phyloP scores from a whole-genome alignment of 2,329 filamentous ascomycete genomes.

The Calonectria fujianensis region DNA sequence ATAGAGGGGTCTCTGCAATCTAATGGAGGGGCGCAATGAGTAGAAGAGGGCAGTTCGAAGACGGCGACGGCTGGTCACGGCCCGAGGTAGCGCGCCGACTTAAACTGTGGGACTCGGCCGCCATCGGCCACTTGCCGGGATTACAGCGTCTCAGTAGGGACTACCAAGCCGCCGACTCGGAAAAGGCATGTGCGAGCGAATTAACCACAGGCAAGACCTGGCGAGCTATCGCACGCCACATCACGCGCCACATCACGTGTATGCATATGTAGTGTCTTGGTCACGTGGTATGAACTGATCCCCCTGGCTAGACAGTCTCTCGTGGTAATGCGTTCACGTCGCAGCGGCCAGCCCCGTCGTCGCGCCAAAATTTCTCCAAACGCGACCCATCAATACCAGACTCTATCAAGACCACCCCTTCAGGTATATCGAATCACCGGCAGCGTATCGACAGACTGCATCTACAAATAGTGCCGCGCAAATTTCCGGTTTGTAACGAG shows the following conservation, averaged over 20 bases:
- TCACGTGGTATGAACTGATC: constrained; percentile 13
- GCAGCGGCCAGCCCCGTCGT: constrained; percentile 48
- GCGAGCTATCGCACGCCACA: neutral
- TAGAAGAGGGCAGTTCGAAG: constrained; percentile 36
- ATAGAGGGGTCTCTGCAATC: constrained; percentile 36
- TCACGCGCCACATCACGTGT: constrained; percentile 33
- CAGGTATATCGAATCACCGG: constrained; percentile 47
- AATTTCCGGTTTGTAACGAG: constrained; percentile 25
- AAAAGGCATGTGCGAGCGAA: constrained; percentile 40
- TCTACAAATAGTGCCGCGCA: constrained; percentile 33
- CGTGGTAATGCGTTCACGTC: constrained; percentile 30
- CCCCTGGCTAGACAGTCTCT: constrained; percentile 4
- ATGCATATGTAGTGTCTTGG: neutral
- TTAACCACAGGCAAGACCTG: constrained; percentile 2
- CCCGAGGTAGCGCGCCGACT: constrained; percentile 59
- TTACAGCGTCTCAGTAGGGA: constrained; percentile 46
- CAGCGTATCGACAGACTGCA: constrained; percentile 38
- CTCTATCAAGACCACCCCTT: constrained; percentile 55
- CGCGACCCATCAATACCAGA: constrained; percentile 55
- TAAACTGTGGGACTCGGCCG: constrained; percentile 46
- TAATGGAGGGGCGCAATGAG: constrained; percentile 30
- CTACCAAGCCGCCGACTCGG: constrained; percentile 50
- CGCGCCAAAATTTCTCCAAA: constrained; percentile 65
- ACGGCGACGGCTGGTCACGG: constrained; percentile 61
- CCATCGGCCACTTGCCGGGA: constrained; percentile 55